phyloP scores from a whole-genome alignment of 352 stramenopile species.

The Pythium apleroticum region DNA sequence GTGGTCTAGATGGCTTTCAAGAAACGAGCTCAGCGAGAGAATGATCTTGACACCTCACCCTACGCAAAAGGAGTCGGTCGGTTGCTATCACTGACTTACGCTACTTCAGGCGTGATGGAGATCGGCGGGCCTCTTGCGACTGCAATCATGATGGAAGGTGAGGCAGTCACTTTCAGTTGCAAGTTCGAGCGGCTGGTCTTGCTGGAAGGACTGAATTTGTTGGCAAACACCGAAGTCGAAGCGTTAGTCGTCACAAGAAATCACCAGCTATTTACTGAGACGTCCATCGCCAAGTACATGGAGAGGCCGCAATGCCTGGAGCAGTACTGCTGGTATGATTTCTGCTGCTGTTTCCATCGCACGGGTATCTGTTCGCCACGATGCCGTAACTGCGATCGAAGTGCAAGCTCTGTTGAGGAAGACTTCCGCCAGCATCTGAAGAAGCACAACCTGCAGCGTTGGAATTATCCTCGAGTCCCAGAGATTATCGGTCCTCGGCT shows the following conservation, averaged over 20 bases:
- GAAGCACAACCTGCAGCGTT: neutral
- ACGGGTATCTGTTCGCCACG: no score
- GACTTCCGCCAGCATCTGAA: neutral
- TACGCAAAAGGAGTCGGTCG: slow-evolving; percentile 15
- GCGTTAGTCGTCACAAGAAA: slow-evolving; percentile 13
- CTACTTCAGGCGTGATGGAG: slow-evolving; percentile 28
- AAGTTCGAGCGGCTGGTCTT: slow-evolving; percentile 22
- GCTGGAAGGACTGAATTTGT: slow-evolving; percentile 22
- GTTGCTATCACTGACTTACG: slow-evolving; percentile 24
- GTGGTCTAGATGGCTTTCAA: slow-evolving; percentile 29
- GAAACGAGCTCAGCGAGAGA: slow-evolving; percentile 16
- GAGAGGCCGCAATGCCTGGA: slow-evolving; percentile 17
- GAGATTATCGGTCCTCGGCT: slow-evolving; percentile 27
- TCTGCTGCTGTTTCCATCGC: slow-evolving; percentile 22
- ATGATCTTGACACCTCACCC: neutral
- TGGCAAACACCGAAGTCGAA: slow-evolving; percentile 20
- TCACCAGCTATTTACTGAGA: slow-evolving; percentile 16
- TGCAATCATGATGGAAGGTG: slow-evolving; percentile 20
- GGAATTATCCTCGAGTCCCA: slow-evolving; percentile 21
- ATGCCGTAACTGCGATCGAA: no score
- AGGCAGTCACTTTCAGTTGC: slow-evolving; percentile 24
- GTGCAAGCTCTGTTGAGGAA: no score
- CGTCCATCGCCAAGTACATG: slow-evolving; percentile 23
- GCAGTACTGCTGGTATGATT: slow-evolving; percentile 27
- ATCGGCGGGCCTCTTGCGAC: slow-evolving; percentile 28